Percentiles rank a stretch among this genome's conserved stretches.
Conservation (phyloP, 1,284 basidiomycete species). For the Lignosus rhinocerotis region DNA sequence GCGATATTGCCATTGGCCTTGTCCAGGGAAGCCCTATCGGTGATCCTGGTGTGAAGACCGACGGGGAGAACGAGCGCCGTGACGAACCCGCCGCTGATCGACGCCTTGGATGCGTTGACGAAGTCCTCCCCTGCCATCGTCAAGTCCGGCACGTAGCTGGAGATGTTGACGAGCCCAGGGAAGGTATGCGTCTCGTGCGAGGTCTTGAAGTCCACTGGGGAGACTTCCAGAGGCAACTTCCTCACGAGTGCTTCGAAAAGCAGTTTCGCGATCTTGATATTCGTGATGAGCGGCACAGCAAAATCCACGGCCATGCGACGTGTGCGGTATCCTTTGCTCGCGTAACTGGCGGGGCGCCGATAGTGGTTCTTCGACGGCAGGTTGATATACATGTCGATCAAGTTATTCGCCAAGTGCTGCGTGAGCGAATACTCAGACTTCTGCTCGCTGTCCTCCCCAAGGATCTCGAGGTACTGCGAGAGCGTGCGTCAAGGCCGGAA, state of each 20-base stretch:
- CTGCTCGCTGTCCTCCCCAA: conserved; percentile 77
- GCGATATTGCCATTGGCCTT: conserved; percentile 65
- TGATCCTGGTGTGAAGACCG: conserved; percentile 62
- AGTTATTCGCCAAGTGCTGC: conserved; percentile 92
- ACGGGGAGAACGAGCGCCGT: conserved; percentile 78
- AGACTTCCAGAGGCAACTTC: conserved; percentile 85
- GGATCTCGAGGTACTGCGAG: conserved; percentile 81
- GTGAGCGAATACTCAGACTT: conserved; percentile 96
- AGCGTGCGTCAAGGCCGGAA: conserved; percentile 13
- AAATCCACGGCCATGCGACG: conserved; percentile 99
- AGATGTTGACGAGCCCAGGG: conserved; percentile 91
- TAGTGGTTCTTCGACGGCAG: conserved; percentile 98
- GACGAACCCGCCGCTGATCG: conserved; percentile 87
- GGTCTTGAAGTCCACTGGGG: conserved; percentile 92
- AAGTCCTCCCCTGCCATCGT: conserved; percentile 68
- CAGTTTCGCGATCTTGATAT: conserved; percentile 98
- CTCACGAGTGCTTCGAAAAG: conserved; percentile 94
- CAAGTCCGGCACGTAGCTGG: conserved; percentile 84
- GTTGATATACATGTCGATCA: conserved; percentile 99
- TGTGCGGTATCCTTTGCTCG: conserved; percentile 95
- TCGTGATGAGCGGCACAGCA: conserved; percentile 95
- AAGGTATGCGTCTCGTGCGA: conserved; percentile 90
- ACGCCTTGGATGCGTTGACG: conserved; percentile 72
- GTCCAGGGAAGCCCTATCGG: conserved; percentile 71
- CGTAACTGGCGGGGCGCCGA: conserved; percentile 94